These are phyloP conservation scores for Herpetomonas samuelpessoai DNA, from an alignment of 208 protist species.

Conservation along the genomic window DNA sequence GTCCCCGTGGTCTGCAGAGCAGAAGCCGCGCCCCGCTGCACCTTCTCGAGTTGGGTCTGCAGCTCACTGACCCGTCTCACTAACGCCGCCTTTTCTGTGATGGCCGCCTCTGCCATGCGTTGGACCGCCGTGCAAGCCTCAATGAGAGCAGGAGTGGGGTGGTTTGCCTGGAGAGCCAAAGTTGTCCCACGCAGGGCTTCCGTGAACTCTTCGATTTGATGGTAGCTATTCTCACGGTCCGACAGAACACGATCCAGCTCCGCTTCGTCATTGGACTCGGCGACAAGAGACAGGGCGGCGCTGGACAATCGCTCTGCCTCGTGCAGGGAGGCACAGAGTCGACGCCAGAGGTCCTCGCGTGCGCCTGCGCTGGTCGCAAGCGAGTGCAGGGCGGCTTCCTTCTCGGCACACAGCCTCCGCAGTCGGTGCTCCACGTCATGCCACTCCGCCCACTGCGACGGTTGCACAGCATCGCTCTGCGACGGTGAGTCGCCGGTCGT, in stretches of 20 bases:
- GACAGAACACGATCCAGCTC: constrained; percentile 32
- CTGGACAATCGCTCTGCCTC: constrained; percentile 57
- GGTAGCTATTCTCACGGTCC: constrained; percentile 40
- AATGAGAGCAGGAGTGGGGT: neutral
- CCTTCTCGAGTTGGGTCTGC: neutral
- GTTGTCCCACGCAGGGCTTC: constrained; percentile 35
- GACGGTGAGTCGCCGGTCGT: neutral
- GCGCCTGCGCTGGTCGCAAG: constrained; percentile 18
- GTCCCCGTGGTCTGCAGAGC: too few relatives aligned
- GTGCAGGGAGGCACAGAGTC: constrained; percentile 54
- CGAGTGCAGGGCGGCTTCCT: constrained; percentile 8
- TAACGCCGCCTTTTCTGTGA: neutral
- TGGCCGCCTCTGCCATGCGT: neutral
- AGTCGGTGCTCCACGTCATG: constrained; percentile 51
- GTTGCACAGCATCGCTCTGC: neutral
- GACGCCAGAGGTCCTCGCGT: constrained; percentile 58
- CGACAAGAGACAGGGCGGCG: constrained; percentile 20
- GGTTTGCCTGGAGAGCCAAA: too few relatives aligned
- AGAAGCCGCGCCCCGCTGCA: too few relatives aligned
- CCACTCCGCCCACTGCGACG: constrained; percentile 22
- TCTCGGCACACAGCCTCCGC: constrained; percentile 6
- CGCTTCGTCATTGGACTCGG: constrained; percentile 23
- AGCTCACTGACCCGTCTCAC: neutral
- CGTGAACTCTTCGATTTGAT: constrained; percentile 42
- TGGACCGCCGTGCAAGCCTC: neutral